Conservation (phyloP, 371 early-diverging fungal species). For the Paraphysoderma sedebokerense region DNA sequence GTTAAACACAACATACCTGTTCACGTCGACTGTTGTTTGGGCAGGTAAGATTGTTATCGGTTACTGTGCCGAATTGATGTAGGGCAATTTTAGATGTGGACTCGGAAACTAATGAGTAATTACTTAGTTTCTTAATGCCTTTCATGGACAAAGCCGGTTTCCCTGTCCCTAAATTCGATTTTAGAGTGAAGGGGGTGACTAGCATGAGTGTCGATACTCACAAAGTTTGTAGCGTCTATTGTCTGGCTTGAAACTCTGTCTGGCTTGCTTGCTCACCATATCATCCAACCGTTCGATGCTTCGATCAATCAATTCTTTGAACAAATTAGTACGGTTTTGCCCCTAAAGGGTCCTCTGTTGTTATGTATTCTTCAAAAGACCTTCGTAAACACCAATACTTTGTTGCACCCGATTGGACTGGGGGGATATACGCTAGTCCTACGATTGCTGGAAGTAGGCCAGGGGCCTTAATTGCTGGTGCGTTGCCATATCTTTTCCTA, state of each 20-base stretch:
- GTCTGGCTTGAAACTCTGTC: constrained; percentile 1
- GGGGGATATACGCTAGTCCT: constrained; percentile 92
- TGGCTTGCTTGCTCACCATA: not conserved
- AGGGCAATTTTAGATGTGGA: no score
- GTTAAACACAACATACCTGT: constrained; percentile 60
- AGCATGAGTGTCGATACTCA: constrained; percentile 93
- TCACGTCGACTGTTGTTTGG: constrained; percentile 92
- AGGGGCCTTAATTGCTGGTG: constrained; percentile 89
- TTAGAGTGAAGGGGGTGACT: constrained; percentile 83
- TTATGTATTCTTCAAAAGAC: constrained; percentile 66
- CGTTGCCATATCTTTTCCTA: no score
- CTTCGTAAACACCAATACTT: constrained; percentile 84
- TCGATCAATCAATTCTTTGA: constrained; percentile 1
- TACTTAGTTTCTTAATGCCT: constrained; percentile 89
- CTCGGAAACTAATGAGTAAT: no score
- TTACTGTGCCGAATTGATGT: no score
- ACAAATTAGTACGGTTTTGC: constrained; percentile 64
- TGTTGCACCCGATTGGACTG: constrained; percentile 77
- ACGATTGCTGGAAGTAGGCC: constrained; percentile 69
- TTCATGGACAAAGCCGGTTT: constrained; percentile 83
- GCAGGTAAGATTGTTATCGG: no score
- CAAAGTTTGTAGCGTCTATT: constrained; percentile 32
- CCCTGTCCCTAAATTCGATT: constrained; percentile 59
- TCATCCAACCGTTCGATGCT: not conserved
- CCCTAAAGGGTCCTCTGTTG: constrained; percentile 89